Evolutionary conservation across 495 filamentous ascomycete genomes (phyloP), one percentile per base, ranked within the genome.

Genomic region (Platismatia glauca): DNA sequence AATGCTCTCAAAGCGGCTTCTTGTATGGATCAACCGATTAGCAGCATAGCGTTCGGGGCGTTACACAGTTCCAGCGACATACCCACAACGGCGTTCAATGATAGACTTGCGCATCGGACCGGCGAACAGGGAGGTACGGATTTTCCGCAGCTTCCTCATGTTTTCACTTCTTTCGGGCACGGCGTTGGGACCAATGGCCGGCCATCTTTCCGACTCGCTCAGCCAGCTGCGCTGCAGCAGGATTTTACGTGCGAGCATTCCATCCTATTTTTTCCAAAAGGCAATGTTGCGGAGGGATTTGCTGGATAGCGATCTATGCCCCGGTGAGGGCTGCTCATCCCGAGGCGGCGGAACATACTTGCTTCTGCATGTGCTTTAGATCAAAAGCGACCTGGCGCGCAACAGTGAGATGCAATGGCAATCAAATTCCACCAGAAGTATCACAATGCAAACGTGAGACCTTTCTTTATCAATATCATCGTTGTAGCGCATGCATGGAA

Each of bases 31-130:
- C 16, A 12, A 24, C 18, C 20, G 29, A 46, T 29, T 34, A 31
- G 27, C 18, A n/a, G 59, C 50, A 55, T 34, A 27, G 48, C 48
- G 39, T 43, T 31, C 33, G 34, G 48, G 46, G 39, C 39, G 20
- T 33, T 61, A 15, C 11, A 20, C 20, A 8, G n/a, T 61, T 39
- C 52, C 44, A 55, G 50, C 59, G 48, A 34, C 48, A 61, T 61
- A 39, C 20, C 15, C 37, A 27, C n/a, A n/a, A 31, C 18, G 59
- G 59, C 50, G 59, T 61, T 55, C 38, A 24, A 41, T 29, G 34
- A 27, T 37, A 31, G 53, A 20, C 38, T n/a, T 53, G 39, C 48
- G 50, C 35, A 37, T 61, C 59, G 29, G 24, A 38, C 46, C 31
- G 37, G 29, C 27, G 34, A 27, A 20, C 4, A 27, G 24, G 22